These are phyloP conservation scores for Candida mesenterica DNA, from an alignment of 1,139 yeast genomes.

Conservation along the genomic window DNA sequence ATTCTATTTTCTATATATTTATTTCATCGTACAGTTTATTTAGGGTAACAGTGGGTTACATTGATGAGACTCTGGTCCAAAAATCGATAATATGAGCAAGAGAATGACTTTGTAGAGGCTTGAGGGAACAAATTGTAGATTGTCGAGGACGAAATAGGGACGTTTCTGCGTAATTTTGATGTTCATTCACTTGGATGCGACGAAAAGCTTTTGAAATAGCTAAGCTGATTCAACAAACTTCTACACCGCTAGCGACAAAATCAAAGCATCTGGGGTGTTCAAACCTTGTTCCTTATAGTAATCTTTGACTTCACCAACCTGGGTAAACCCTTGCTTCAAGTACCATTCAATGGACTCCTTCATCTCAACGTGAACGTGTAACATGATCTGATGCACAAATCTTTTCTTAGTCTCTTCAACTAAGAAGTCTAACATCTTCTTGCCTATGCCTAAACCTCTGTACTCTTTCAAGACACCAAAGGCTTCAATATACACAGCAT, in stretches of 20 bases:
- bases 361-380: constrained; percentile 58
- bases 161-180: too few relatives aligned
- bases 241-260: constrained; percentile 20
- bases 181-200: too few relatives aligned
- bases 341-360: constrained; percentile 55
- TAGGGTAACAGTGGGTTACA: neutral
- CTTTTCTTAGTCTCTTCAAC: constrained; percentile 51
- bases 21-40: neutral
- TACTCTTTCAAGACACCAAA: constrained; percentile 66
- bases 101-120: too few relatives aligned
- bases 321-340: constrained; percentile 48
- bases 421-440: constrained; percentile 51
- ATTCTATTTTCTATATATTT: neutral
- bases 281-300: constrained; percentile 53
- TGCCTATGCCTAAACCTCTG: constrained; percentile 62
- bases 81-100: too few relatives aligned
- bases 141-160: too few relatives aligned
- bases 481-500: constrained; percentile 62
- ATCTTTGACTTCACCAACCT: constrained; percentile 39
- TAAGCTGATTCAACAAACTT: neutral
- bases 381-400: constrained; percentile 55
- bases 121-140: too few relatives aligned
- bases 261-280: constrained; percentile 45
- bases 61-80: too few relatives aligned
- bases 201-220: too few relatives aligned